Percentiles rank a stretch among this genome's conserved stretches.
phyloP scores from a whole-genome alignment of 2,329 filamentous ascomycete species.

The Xylaria sp. region DNA sequence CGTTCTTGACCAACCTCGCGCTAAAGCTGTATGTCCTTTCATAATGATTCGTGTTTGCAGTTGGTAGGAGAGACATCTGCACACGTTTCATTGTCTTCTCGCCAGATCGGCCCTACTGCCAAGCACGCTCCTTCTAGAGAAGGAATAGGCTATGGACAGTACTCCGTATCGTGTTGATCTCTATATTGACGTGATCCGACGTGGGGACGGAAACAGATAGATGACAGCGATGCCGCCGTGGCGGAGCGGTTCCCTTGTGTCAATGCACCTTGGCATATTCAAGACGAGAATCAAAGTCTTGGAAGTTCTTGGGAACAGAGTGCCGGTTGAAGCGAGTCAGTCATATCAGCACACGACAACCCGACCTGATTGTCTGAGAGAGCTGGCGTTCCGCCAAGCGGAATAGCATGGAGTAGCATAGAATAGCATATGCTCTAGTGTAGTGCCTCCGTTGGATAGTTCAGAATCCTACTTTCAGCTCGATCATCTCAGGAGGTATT shows the following conservation, averaged over 20 bases:
- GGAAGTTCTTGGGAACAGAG: constrained; percentile 10
- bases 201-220: constrained; percentile 8
- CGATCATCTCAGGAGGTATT: background rate
- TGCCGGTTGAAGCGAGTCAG: constrained; percentile 5
- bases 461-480: background rate
- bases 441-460: background rate
- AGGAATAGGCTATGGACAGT: constrained; percentile 2
- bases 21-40: background rate
- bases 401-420: background rate
- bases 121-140: constrained; percentile 1
- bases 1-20: background rate
- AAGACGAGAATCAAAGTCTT: constrained; percentile 6
- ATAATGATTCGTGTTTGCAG: too few relatives aligned
- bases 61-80: background rate
- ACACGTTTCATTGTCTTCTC: background rate
- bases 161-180: constrained; percentile 11
- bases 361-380: background rate
- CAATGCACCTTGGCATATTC: constrained; percentile 1
- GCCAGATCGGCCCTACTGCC: background rate
- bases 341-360: background rate
- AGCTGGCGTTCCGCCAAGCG: background rate
- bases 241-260: constrained; percentile 2
- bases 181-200: constrained; percentile 25
- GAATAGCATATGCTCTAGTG: background rate
- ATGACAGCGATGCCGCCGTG: constrained; percentile 1